A percentile compares a stretch with the other conserved stretches of the same genome.
phyloP scores from a whole-genome alignment of 202 grass and related monocot genomes.

The Musa balbisiana region DNA sequence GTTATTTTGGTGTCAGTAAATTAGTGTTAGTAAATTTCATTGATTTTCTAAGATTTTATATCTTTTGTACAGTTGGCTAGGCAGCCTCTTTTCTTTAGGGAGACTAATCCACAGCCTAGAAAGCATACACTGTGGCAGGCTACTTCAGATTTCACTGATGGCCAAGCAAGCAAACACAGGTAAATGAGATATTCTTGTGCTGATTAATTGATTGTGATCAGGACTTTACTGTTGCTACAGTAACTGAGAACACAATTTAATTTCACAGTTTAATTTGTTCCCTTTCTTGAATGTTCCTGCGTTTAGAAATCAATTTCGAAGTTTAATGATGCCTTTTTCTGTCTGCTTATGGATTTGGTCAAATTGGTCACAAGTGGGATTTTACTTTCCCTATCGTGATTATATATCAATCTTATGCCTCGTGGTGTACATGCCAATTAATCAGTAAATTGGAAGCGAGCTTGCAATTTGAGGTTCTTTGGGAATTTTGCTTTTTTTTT shows the following conservation, averaged over 20 bases:
- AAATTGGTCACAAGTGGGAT: too few relatives aligned
- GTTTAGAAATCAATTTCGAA: too few relatives aligned
- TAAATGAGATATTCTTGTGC: not conserved
- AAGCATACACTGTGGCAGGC: constrained; percentile 88
- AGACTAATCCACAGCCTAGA: constrained; percentile 80
- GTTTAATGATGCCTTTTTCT: too few relatives aligned
- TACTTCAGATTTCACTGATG: constrained; percentile 71
- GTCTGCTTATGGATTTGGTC: too few relatives aligned
- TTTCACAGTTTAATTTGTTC: not conserved
- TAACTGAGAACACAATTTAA: not conserved
- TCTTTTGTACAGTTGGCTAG: constrained; percentile 45
- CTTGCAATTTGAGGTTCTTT: not conserved
- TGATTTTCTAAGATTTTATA: not conserved
- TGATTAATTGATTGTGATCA: not conserved
- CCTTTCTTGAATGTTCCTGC: not conserved
- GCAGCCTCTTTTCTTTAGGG: constrained; percentile 79
- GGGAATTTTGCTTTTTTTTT: not conserved
- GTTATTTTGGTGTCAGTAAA: not conserved
- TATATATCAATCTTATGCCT: too few relatives aligned
- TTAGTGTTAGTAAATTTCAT: not conserved
- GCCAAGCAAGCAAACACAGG: constrained; percentile 69
- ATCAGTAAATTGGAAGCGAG: not conserved
- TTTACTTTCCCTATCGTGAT: too few relatives aligned
- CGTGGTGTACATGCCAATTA: too few relatives aligned
- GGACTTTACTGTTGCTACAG: not conserved